Base-by-base conservation (phyloP, 768 basidiomycete species). In the Artomyces pyxidatus region DNA sequence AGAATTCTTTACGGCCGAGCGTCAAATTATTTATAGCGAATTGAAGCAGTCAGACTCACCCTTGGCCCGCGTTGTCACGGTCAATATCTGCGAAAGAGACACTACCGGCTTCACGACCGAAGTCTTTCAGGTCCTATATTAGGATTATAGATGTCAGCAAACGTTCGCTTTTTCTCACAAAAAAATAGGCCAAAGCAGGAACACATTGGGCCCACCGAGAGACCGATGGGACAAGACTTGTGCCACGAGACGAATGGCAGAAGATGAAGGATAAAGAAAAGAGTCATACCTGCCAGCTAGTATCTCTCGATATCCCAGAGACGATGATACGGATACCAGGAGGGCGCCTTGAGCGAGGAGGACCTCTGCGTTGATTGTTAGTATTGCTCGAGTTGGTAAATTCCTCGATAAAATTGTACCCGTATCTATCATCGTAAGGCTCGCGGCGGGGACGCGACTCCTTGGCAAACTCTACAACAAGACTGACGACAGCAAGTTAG, bases 121-220 rank as follows among this genome's bases (percentile, higher is more conserved):
- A 97, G 63, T 98, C 95, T 69, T 98, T 98, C 65, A 98, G 72
- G 65, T 98, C 95, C 95, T 98, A 75, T 61, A 26, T n/a, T n/a
- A n/a, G n/a, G n/a, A n/a, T n/a, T n/a, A n/a, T n/a, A n/a, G n/a
- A n/a, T n/a, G n/a, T n/a, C n/a, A n/a, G n/a, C n/a, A n/a, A n/a
- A n/a, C n/a, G n/a, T n/a, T n/a, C n/a, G n/a, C n/a, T n/a, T n/a
- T n/a, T n/a, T n/a, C n/a, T n/a, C n/a, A n/a, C n/a, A n/a, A n/a
- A n/a, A n/a, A n/a, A n/a, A n/a, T n/a, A n/a, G n/a, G n/a, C n/a
- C n/a, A n/a, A n/a, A n/a, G n/a, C n/a, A n/a, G n/a, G n/a, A n/a
- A n/a, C n/a, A n/a, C n/a, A n/a, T n/a, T n/a, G n/a, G n/a, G n/a
- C n/a, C n/a, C n/a, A n/a, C n/a, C n/a, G n/a, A n/a, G n/a, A n/a